Evolutionary conservation across 257 asterid species (phyloP).

Genomic region (Salvia miltiorrhiza): DNA sequence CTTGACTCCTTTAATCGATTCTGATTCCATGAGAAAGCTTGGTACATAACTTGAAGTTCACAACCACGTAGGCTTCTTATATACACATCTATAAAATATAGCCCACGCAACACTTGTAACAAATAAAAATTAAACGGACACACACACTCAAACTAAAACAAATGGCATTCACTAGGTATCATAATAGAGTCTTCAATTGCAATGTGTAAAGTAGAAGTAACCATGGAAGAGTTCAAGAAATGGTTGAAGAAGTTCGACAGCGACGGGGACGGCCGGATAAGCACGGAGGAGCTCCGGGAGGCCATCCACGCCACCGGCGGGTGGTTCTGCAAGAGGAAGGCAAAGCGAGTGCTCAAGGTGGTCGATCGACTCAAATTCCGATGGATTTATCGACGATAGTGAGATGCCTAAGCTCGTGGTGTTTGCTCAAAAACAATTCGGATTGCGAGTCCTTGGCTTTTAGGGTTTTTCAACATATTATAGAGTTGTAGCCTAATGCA

Average conservation of each 20-base stretch:
- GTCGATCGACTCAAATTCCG: constrained; percentile 32
- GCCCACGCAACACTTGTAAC: no score
- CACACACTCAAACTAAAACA: no score
- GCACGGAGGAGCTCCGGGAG: constrained; percentile 31
- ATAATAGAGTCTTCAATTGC: no score
- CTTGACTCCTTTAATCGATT: no score
- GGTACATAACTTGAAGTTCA: no score
- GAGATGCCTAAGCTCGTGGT: constrained; percentile 31
- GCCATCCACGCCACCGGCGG: constrained; percentile 33
- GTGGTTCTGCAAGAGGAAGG: constrained; percentile 28
- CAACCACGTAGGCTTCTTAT: no score
- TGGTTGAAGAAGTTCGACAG: constrained; percentile 44
- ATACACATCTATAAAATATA: no score
- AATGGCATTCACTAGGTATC: no score
- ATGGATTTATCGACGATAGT: constrained; percentile 33
- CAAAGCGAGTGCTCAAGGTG: constrained; percentile 19
- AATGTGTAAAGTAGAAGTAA: neutral
- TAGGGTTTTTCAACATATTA: neutral
- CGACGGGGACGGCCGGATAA: constrained; percentile 31
- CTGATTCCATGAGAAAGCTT: no score
- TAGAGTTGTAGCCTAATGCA: neutral
- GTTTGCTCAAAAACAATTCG: constrained; percentile 27
- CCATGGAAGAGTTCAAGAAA: constrained; percentile 37
- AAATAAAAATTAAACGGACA: no score
- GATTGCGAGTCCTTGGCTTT: neutral